Conservation (phyloP, 352 stramenopile species). For the Elongisporangium prolatum region DNA sequence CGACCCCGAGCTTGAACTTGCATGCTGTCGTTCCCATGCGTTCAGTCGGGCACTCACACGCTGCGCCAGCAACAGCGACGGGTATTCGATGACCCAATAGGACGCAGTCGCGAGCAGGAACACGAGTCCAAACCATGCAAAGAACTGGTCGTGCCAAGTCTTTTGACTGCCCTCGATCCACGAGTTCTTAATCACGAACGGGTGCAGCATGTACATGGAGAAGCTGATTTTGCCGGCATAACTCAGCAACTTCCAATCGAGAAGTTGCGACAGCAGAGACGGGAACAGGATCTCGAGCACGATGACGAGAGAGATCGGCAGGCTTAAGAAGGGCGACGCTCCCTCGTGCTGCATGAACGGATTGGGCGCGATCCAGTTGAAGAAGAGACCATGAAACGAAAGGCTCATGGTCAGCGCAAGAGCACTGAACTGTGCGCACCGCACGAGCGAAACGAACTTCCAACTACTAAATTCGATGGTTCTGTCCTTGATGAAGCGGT, state of each 20-base stretch:
- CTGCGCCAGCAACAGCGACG: slow-evolving; percentile 15
- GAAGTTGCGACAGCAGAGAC: slow-evolving; percentile 22
- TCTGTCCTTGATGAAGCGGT: slow-evolving; percentile 20
- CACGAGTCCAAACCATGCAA: slow-evolving; percentile 22
- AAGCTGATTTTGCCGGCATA: slow-evolving; percentile 43
- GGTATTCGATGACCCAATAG: slow-evolving; percentile 26
- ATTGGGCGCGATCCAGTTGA: slow-evolving; percentile 29
- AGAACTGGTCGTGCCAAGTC: slow-evolving; percentile 30
- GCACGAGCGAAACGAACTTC: slow-evolving; percentile 12
- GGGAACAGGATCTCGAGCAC: slow-evolving; percentile 34
- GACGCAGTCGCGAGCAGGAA: slow-evolving; percentile 24
- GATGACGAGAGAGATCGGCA: slow-evolving; percentile 21
- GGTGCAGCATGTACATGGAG: slow-evolving; percentile 46
- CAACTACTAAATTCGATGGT: slow-evolving; percentile 21
- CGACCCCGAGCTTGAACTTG: background rate
- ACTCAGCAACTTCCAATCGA: slow-evolving; percentile 39
- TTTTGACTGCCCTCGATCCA: slow-evolving; percentile 16
- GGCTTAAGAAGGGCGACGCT: slow-evolving; percentile 24
- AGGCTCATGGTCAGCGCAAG: slow-evolving; percentile 28
- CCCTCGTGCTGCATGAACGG: slow-evolving; percentile 17
- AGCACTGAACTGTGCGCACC: slow-evolving; percentile 14
- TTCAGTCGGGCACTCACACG: slow-evolving; percentile 6
- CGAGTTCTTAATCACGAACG: slow-evolving; percentile 26
- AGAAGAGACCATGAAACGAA: slow-evolving; percentile 25
- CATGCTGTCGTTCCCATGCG: background rate